Conservation (phyloP, 805 yeast genomes). For the Kodamaea hsintzibuensis region DNA sequence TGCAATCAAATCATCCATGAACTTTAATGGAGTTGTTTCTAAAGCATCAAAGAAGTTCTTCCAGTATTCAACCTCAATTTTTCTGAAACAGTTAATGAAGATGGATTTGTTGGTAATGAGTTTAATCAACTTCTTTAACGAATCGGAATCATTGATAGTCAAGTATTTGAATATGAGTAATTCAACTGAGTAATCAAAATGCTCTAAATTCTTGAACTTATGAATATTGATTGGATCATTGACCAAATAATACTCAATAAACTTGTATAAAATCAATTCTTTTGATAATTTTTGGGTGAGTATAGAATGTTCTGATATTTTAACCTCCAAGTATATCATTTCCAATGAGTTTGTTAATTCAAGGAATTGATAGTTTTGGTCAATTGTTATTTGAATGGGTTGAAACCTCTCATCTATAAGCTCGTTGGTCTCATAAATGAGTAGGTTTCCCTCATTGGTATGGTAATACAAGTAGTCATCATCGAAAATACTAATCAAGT, state of each 20-base stretch:
- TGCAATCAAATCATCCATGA: constrained; percentile 43
- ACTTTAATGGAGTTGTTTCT: constrained; percentile 44
- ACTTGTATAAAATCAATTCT: constrained; percentile 45
- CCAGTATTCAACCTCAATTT: constrained; percentile 61
- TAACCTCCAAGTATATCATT: constrained; percentile 44
- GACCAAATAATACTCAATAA: constrained; percentile 48
- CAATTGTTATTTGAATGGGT: constrained; percentile 28
- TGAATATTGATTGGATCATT: constrained; percentile 25
- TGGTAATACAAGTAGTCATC: constrained; percentile 29
- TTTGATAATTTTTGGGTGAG: constrained; percentile 36
- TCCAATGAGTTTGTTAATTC: constrained; percentile 31
- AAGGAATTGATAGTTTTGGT: constrained; percentile 9
- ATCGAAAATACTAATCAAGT: constrained; percentile 21
- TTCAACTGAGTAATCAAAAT: constrained; percentile 52
- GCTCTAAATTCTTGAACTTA: constrained; percentile 41
- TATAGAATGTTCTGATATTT: constrained; percentile 18
- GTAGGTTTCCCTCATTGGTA: constrained; percentile 33
- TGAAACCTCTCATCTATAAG: constrained; percentile 12
- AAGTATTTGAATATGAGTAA: constrained; percentile 46
- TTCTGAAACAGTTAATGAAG: constrained; percentile 57
- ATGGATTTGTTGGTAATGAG: constrained; percentile 31
- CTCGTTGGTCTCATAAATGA: constrained; percentile 28
- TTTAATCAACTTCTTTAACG: constrained; percentile 29
- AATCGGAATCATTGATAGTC: constrained; percentile 20
- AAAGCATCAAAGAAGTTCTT: constrained; percentile 43